Evolutionary conservation across 2,329 filamentous ascomycete species (phyloP), one percentile per base, ranked within the genome.

Genomic region (Phialocephala subalpina): DNA sequence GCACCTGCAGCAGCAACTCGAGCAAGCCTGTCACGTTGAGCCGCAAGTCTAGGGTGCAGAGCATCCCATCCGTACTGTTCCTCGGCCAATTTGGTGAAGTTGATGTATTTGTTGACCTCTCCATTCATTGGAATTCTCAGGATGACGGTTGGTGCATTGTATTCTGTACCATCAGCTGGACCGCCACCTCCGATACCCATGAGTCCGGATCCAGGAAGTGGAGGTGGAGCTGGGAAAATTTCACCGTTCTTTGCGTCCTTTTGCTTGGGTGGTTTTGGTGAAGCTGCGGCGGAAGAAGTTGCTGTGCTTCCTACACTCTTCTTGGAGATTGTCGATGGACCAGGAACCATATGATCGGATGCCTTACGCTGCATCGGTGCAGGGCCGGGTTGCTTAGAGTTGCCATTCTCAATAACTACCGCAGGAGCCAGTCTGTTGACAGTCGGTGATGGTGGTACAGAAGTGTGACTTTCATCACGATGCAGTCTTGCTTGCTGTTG

Each of bases 61-160:
- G 95, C 96, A 68, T 97, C 94, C 84, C 95, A 97, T 27, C 96
- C 96, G 77, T 97, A 98, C 68, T 91, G 92, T 69, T 97, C 94
- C 79, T 97, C 93, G 12, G 97, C 96, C 79, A 98, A 85, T 53
- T 93, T 92, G 74, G 95, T 94, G 71, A 98, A 97, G 78, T 98
- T 98, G 80, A 99, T 89, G 67, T 97, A 95, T 71, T 95, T 93
- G 77, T 97, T 97, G 40, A 88, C 91, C 73, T 92, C 89, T 47
- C 93, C 92, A 49, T 90, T 87, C 45, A 99, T 85, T 0, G 92
- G 89, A 64, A 99, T 90, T 63, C 92, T 90, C 20, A 99, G 85
- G 61, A 97, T 87, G 69, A 99, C 97, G 4, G 89, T 97, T 47
- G 89, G 94, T 2, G 86, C 87, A 64, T 82, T 78, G 2, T 82